phyloP scores from a whole-genome alignment of 2,329 filamentous ascomycete genomes.

The Aspergillus tamarii region DNA sequence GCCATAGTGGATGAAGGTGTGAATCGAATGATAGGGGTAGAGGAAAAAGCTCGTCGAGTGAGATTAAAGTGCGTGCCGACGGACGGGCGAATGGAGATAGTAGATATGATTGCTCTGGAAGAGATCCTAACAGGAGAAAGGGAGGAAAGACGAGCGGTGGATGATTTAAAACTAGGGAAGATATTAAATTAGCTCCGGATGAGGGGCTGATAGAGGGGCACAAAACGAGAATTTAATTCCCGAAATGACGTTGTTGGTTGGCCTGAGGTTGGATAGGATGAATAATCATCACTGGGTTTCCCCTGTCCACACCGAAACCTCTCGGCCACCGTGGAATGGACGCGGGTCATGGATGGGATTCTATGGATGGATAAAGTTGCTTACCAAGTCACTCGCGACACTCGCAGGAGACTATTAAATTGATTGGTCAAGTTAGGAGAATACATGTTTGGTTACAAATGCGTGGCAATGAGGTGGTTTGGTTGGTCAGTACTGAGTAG shows the following conservation, averaged over 20 bases:
- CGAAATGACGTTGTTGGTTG: conserved; percentile 32
- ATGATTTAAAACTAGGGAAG: conserved; percentile 28
- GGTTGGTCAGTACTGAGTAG: background rate
- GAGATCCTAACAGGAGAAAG: conserved; percentile 19
- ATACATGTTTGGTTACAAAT: conserved; percentile 19
- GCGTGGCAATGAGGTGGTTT: background rate
- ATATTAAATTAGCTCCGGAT: conserved; percentile 29
- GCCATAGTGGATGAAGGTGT: conserved; percentile 44
- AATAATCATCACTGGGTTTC: conserved; percentile 26
- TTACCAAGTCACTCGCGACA: conserved; percentile 21
- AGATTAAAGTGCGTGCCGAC: conserved; percentile 9
- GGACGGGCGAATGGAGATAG: conserved; percentile 13
- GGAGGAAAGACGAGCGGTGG: conserved; percentile 27
- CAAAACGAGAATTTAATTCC: conserved; percentile 17
- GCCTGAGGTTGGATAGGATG: conserved; percentile 33
- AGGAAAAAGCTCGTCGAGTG: conserved; percentile 33
- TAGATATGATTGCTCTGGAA: conserved; percentile 18
- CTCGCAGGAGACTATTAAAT: conserved; percentile 11
- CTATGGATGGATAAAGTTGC: conserved; percentile 5
- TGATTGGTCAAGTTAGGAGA: conserved; percentile 19
- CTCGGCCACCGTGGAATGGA: conserved; percentile 12
- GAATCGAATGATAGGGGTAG: conserved; percentile 39
- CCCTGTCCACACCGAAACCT: conserved; percentile 5
- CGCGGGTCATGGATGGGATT: conserved; percentile 3
- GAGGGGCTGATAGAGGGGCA: conserved; percentile 29